Evolutionary conservation across 148 eudicot species (phyloP).

Genomic region (Chenopodium suecicum): DNA sequence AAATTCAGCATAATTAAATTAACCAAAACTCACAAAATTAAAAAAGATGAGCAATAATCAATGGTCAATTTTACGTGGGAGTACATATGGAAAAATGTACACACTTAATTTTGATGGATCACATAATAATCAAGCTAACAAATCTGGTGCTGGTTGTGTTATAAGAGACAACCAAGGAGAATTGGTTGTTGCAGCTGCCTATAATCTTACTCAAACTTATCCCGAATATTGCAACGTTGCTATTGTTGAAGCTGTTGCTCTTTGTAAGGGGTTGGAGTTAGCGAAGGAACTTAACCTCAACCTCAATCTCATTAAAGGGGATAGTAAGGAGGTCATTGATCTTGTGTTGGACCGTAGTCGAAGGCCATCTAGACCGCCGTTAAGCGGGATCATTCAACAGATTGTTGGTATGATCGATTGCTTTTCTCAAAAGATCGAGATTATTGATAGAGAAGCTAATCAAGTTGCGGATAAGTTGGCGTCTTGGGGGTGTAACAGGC

Average conservation of each 20-base stretch:
- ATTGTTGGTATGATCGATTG: background rate
- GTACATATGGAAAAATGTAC: background rate
- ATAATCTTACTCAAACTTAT: background rate
- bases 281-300: background rate
- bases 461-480: background rate
- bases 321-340: background rate
- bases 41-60: background rate
- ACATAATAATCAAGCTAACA: slow-evolving; percentile 4
- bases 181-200: slow-evolving; percentile 15
- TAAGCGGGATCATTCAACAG: background rate
- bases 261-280: background rate
- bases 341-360: background rate
- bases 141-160: slow-evolving; percentile 18
- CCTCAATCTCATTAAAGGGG: background rate
- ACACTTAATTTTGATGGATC: slow-evolving; percentile 21
- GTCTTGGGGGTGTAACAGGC: background rate
- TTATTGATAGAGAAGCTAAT: background rate
- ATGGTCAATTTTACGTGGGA: background rate
- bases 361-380: background rate
- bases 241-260: slow-evolving; percentile 20
- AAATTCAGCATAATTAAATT: too few relatives aligned
- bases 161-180: slow-evolving; percentile 16
- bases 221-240: background rate
- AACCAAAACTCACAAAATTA: too few relatives aligned
- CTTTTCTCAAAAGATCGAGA: background rate